Evolutionary conservation across 176 grass and related monocot species (phyloP).

Genomic region (Elymus sibiricus): DNA sequence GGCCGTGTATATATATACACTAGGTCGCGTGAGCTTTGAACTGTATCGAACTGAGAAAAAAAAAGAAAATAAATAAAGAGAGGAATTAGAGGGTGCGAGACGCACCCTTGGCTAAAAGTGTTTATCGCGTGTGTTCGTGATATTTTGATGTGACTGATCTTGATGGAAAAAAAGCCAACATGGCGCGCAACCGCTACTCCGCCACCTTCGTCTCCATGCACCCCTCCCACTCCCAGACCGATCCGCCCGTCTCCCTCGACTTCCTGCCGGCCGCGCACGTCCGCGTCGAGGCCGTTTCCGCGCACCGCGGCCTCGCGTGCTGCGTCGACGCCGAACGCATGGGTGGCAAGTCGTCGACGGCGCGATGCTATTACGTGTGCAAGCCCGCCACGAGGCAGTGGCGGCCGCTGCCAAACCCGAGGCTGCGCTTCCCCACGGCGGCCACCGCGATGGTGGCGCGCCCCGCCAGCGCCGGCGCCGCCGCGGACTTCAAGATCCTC

Average conservation of each 20-base stretch:
- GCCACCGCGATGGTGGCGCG: conserved; percentile 20
- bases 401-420: conserved; percentile 35
- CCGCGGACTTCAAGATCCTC: conserved; percentile 31
- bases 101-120: no score
- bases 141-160: no score
- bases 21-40: no score
- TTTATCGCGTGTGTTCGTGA: no score
- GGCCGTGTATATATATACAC: no score
- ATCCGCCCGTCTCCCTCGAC: conserved; percentile 5
- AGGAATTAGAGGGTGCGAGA: no score
- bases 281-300: conserved; percentile 25
- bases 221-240: neutral
- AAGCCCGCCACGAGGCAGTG: conserved; percentile 48
- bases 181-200: conserved; percentile 5
- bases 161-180: no score
- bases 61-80: no score
- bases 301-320: conserved; percentile 34
- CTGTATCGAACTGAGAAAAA: no score
- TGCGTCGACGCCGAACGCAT: conserved; percentile 18
- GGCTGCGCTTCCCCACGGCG: neutral
- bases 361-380: conserved; percentile 34
- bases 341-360: neutral
- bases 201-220: conserved; percentile 35
- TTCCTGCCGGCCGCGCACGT: conserved; percentile 30
- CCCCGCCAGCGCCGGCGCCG: neutral